Conservation (phyloP, 1,284 basidiomycete species). For the Acaromyces ingoldii region DNA sequence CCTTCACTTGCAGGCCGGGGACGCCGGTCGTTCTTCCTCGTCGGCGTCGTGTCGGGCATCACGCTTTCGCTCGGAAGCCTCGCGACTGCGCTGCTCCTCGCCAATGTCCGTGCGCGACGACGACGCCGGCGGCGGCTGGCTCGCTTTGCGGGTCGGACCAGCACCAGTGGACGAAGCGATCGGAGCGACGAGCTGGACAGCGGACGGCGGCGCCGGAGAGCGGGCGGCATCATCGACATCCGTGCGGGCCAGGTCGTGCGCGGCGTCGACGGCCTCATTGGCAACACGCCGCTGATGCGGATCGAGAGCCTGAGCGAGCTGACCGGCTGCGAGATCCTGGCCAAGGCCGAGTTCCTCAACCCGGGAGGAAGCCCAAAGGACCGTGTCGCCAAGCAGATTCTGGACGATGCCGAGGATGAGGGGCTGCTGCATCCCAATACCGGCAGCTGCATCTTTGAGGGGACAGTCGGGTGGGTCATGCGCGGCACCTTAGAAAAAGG, state of each 20-base stretch:
- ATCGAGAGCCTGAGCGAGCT: slow-evolving; percentile 86
- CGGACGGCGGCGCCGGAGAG: not conserved
- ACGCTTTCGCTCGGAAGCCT: slow-evolving; percentile 34
- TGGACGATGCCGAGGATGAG: slow-evolving; percentile 77
- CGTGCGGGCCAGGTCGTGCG: slow-evolving; percentile 19
- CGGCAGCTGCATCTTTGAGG: slow-evolving; percentile 91
- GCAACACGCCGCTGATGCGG: slow-evolving; percentile 87
- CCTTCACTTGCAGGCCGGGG: not conserved
- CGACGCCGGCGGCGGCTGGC: slow-evolving; percentile 19
- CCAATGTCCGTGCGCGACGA: slow-evolving; percentile 22
- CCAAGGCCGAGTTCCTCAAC: slow-evolving; percentile 67
- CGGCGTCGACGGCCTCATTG: slow-evolving; percentile 38
- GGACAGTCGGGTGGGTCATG: slow-evolving; percentile 68
- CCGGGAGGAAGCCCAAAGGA: slow-evolving; percentile 98
- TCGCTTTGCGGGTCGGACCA: too few relatives aligned
- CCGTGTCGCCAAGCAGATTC: slow-evolving; percentile 76
- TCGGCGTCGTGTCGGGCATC: slow-evolving; percentile 40
- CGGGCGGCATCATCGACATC: slow-evolving; percentile 3
- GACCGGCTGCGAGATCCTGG: slow-evolving; percentile 83
- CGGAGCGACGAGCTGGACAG: slow-evolving; percentile 8
- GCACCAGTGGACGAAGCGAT: too few relatives aligned
- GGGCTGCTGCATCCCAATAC: slow-evolving; percentile 80
- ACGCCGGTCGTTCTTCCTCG: slow-evolving; percentile 17
- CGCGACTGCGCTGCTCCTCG: slow-evolving; percentile 33
- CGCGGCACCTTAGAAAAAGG: not conserved